These are phyloP conservation scores for Chlorella sp. DNA, from an alignment of 139 green algal genomes.

Conservation along the genomic window DNA sequence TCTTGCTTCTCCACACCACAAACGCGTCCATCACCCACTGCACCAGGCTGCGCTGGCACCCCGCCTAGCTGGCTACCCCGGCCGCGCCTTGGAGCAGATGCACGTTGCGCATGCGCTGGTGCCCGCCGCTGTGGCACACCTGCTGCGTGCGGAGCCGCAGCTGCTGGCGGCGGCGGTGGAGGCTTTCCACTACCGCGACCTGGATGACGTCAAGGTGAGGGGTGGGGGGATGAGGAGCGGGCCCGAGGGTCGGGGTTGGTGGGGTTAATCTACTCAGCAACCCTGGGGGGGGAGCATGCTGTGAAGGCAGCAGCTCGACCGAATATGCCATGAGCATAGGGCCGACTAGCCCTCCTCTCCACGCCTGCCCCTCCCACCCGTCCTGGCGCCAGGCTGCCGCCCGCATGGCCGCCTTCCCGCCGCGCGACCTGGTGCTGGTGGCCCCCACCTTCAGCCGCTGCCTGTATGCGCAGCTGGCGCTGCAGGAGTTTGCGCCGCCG, in stretches of 20 bases:
- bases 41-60: background rate
- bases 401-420: slow-evolving; percentile 56
- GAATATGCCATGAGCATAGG: too few relatives aligned
- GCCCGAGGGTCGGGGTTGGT: too few relatives aligned
- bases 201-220: slow-evolving; percentile 50
- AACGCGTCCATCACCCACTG: background rate
- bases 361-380: background rate
- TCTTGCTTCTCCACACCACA: background rate
- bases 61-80: slow-evolving; percentile 42
- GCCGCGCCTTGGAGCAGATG: slow-evolving; percentile 28
- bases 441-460: slow-evolving; percentile 60
- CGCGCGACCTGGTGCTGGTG: slow-evolving; percentile 43
- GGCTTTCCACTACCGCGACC: slow-evolving; percentile 66
- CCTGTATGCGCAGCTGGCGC: slow-evolving; percentile 74
- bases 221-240: too few relatives aligned
- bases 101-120: slow-evolving; percentile 56
- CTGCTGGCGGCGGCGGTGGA: slow-evolving; percentile 67
- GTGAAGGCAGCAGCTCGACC: too few relatives aligned
- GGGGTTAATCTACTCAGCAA: too few relatives aligned
- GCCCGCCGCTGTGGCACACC: slow-evolving; percentile 52
- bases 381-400: slow-evolving; percentile 53
- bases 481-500: slow-evolving; percentile 66
- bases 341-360: too few relatives aligned
- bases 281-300: too few relatives aligned
- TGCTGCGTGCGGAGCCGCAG: slow-evolving; percentile 66